Percentiles rank a stretch among this genome's conserved stretches.
Evolutionary conservation across 345 rosid species (phyloP).

Genomic region (Hibiscus tridactylites): DNA sequence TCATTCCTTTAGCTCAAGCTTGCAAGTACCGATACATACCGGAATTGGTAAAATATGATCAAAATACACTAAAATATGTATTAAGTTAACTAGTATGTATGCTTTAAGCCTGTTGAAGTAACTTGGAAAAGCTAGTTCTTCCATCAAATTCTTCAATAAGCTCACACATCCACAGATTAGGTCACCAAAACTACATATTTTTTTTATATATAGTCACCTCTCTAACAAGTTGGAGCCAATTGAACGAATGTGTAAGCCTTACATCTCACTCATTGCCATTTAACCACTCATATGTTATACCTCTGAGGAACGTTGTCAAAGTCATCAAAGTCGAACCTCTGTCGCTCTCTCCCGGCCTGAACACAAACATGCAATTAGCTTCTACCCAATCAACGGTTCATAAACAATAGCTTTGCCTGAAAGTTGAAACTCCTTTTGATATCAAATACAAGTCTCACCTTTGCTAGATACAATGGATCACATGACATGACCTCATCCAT

Average conservation of each 20-base stretch:
- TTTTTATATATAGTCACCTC: slow-evolving; percentile 6
- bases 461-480: slow-evolving; percentile 71
- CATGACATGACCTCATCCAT: slow-evolving; percentile 76
- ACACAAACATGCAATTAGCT: background rate
- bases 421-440: background rate
- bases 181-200: slow-evolving; percentile 1
- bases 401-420: background rate
- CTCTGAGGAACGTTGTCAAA: slow-evolving; percentile 78
- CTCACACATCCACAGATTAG: background rate
- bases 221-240: slow-evolving; percentile 5
- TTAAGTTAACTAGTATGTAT: too few relatives aligned
- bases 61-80: too few relatives aligned
- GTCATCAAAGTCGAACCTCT: slow-evolving; percentile 88
- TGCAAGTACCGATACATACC: too few relatives aligned
- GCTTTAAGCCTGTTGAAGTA: background rate
- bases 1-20: background rate
- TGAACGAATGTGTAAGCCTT: background rate
- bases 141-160: background rate
- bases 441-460: slow-evolving; percentile 34
- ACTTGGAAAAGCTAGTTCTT: background rate
- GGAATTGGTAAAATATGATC: too few relatives aligned
- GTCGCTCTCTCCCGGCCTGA: slow-evolving; percentile 86
- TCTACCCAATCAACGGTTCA: slow-evolving; percentile 5
- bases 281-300: slow-evolving; percentile 39
- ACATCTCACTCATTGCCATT: slow-evolving; percentile 2